Evolutionary conservation across 108 stramenopile species (phyloP), one percentile per base, ranked within the genome.

Genomic region (Pelagomonas calceolata): DNA sequence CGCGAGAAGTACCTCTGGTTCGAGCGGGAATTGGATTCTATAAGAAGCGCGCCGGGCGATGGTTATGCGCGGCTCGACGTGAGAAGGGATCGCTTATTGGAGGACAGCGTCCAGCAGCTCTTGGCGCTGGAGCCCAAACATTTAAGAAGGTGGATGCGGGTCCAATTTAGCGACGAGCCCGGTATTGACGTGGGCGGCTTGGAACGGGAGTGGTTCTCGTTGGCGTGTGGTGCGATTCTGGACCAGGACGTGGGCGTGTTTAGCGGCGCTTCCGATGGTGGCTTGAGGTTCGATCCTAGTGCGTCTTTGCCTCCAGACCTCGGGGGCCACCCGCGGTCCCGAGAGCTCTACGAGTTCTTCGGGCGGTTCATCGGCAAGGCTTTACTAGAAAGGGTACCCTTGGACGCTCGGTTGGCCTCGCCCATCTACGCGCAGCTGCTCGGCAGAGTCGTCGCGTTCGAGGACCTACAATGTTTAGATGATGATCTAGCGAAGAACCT

Each of bases 111-210:
- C 34, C 82, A 86, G 75, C 87, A 88, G 5, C 79, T 95, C 31
- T 88, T 92, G 87, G 69, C 70, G 29, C 68, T 95, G 43, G 82
- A 73, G 36, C 82, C 93, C 17, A 87, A 90, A 71, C 91, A 96
- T 75, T 73, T 99, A 77, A 75, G 94, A 0, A 94, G 92, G 63
- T 75, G 87, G 34, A 89, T 97, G 85, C 80, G 93, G 34, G 89
- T 99, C 78, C 88, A 95, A 69, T 99, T 99, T 76, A 87, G 85
- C 70, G 93, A 91, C 32, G 98, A 99, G 83, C 81, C 84, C 65
- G 98, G 98, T 0, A 92, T 98, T 74, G 98, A 99, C 76, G 98
- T 95, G 0, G 98, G 98, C 34, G 98, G 96, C 3, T 77, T 99
- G 72, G 88, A 94, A 33, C 80, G 96, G 26, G 98, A 99, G 85